Evolutionary conservation across 2,329 filamentous ascomycete species (phyloP).

Genomic region (Aspergillus vadensis): DNA sequence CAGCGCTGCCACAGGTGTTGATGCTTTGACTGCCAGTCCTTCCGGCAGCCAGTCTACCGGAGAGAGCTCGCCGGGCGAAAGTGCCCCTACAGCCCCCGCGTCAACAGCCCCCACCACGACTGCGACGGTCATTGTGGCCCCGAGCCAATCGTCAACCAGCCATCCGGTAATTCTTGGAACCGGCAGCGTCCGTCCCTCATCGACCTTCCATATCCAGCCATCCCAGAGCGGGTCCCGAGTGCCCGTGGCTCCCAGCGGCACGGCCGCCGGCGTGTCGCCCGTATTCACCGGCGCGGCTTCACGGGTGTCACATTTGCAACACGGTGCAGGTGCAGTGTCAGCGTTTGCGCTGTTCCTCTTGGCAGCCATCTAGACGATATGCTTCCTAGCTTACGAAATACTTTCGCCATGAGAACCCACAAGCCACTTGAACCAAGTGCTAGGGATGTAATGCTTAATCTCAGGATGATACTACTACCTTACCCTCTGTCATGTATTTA

Average conservation of each 20-base stretch:
- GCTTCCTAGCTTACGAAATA: background rate
- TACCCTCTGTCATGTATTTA: background rate
- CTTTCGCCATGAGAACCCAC: background rate
- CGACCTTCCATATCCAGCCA: conserved; percentile 20
- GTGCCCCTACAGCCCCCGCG: background rate
- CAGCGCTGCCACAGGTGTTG: background rate
- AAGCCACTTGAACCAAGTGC: background rate
- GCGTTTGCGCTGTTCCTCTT: conserved; percentile 17
- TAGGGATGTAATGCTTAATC: conserved; percentile 1
- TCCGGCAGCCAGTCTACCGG: conserved; percentile 2
- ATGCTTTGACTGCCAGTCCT: background rate
- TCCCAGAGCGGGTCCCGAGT: conserved; percentile 13
- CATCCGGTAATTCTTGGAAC: conserved; percentile 11
- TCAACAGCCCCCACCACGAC: conserved; percentile 1
- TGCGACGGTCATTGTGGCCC: conserved; percentile 7
- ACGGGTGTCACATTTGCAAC: conserved; percentile 11
- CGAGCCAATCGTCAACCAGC: conserved; percentile 7
- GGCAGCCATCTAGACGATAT: conserved; percentile 16
- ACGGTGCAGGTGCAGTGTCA: conserved; percentile 13
- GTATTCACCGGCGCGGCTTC: conserved; percentile 25
- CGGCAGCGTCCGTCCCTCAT: conserved; percentile 13
- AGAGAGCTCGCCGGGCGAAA: conserved; percentile 5
- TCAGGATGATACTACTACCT: background rate
- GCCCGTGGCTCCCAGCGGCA: conserved; percentile 19
- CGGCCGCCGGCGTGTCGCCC: conserved; percentile 18